Evolutionary conservation across 192 early-diverging fungal species (phyloP).

Genomic region (Glomus cerebriforme): DNA sequence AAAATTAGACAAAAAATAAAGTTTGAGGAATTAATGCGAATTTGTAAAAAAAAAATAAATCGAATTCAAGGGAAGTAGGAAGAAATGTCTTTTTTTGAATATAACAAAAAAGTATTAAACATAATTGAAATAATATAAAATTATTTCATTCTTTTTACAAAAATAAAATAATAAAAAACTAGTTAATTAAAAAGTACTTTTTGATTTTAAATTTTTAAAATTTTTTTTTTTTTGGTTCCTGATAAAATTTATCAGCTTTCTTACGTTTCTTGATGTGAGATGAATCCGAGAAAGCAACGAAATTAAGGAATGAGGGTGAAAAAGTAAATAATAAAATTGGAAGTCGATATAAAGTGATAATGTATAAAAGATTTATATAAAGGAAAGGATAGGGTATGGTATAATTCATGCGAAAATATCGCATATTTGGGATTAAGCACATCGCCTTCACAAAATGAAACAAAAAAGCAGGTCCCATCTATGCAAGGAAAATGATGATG

Average conservation of each 20-base stretch:
- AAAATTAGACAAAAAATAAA: not conserved
- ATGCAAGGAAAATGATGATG: not conserved
- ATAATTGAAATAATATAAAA: not conserved
- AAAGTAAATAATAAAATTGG: not conserved
- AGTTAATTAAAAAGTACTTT: not conserved
- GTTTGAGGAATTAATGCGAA: not conserved
- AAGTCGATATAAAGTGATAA: slow-evolving; percentile 55
- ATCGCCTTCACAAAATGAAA: no score
- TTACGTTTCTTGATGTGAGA: not conserved
- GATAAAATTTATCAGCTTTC: not conserved
- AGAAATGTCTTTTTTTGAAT: not conserved
- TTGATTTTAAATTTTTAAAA: not conserved
- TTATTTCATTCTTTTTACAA: not conserved
- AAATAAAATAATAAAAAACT: not conserved
- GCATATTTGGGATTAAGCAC: no score
- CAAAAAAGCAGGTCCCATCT: no score
- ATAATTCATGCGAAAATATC: no score
- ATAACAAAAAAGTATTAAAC: not conserved
- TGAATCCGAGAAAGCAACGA: not conserved
- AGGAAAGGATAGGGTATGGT: not conserved
- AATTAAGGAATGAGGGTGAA: not conserved
- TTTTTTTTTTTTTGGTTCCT: not conserved
- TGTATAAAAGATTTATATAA: not conserved
- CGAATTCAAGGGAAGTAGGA: not conserved
- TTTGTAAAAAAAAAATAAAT: not conserved